phyloP scores from a whole-genome alignment of 768 basidiomycete species.

The Solioccasus polychromus region DNA sequence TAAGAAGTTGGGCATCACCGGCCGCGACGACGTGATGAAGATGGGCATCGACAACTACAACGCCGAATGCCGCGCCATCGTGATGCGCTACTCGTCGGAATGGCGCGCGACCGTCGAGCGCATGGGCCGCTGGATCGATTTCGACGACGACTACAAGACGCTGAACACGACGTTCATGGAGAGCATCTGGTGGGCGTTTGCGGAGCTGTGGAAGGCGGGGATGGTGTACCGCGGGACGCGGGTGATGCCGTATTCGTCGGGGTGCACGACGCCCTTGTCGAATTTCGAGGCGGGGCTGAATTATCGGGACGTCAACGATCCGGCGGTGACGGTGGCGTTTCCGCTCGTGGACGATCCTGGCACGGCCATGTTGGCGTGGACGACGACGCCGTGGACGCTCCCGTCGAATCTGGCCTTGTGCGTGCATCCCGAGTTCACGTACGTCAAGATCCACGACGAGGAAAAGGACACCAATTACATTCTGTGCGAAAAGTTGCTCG shows the following conservation, averaged over 20 bases:
- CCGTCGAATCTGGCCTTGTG: constrained; percentile 95
- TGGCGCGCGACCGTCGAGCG: constrained; percentile 96
- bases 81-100: constrained; percentile 94
- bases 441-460: constrained; percentile 94
- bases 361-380: constrained; percentile 94
- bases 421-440: constrained; percentile 93
- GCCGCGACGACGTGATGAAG: constrained; percentile 87
- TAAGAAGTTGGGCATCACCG: constrained; percentile 89
- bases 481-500: constrained; percentile 82
- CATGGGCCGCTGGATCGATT: constrained; percentile 99
- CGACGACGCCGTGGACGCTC: constrained; percentile 98
- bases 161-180: constrained; percentile 95
- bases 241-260: constrained; percentile 99
- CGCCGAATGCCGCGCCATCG: constrained; percentile 92
- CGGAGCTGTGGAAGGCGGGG: constrained; percentile 86
- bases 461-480: constrained; percentile 87
- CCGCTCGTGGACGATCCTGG: constrained; percentile 89
- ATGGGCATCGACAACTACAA: constrained; percentile 99
- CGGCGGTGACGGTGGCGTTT: constrained; percentile 92
- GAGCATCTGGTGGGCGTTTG: constrained; percentile 98
- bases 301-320: constrained; percentile 92
- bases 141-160: constrained; percentile 99
- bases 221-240: constrained; percentile 90
- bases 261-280: constrained; percentile 91
- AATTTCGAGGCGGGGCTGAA: constrained; percentile 96